Conservation (phyloP, 805 yeast genomes). For the Wickerhamiella brachini region DNA sequence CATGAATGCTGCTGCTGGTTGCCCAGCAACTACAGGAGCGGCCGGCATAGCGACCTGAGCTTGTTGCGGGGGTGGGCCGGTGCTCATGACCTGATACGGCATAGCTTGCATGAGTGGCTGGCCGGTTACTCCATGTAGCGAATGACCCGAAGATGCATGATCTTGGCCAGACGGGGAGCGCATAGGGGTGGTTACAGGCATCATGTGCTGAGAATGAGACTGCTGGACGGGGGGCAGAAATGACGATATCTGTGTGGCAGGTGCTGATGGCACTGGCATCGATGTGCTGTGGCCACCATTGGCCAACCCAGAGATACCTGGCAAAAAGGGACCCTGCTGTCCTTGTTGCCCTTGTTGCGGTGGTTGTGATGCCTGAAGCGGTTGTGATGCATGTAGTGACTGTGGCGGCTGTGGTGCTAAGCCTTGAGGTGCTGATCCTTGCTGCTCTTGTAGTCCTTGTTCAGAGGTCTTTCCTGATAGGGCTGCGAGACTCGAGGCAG, state of each 20-base stretch:
- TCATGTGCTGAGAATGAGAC: too few relatives aligned
- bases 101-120: background rate
- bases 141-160: background rate
- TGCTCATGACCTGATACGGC: background rate
- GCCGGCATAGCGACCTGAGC: background rate
- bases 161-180: background rate
- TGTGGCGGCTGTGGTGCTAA: too few relatives aligned
- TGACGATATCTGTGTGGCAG: background rate
- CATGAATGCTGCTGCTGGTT: background rate
- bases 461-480: background rate
- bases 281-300: background rate
- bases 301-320: background rate
- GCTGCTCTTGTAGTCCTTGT: too few relatives aligned
- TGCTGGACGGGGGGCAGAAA: background rate
- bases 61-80: background rate
- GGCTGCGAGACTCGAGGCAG: background rate
- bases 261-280: background rate
- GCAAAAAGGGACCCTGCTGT: background rate
- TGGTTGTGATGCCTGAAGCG: too few relatives aligned
- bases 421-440: too few relatives aligned
- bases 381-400: background rate
- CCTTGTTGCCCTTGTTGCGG: too few relatives aligned
- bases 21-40: conserved; percentile 1
- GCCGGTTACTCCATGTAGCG: background rate
- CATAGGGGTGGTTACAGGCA: too few relatives aligned